Evolutionary conservation across 306 rosid genomes (phyloP), one percentile per base, ranked within the genome.

Genomic region (Pyrus bretschneideri): DNA sequence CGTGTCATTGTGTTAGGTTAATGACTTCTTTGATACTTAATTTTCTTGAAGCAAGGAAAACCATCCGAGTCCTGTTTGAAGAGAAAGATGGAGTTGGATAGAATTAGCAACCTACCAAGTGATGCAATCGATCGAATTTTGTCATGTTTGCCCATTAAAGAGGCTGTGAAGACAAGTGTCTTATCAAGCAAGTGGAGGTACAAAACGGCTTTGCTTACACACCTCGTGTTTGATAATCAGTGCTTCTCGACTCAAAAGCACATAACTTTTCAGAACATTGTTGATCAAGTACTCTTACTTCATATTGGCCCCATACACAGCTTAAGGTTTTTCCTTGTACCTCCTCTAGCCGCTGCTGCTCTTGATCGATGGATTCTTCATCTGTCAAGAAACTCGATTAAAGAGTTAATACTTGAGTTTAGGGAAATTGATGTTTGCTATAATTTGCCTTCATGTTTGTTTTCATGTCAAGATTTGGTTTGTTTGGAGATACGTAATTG

Each of bases 171-270:
- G 65, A 90, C 90, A 44, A 87, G 95, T 73, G 65, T 84, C 72
- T 79, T 90, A 49, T 87, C 90, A 3, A 86, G 90, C 59, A 84
- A 77, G 73, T 90, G 95, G 95, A 88, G 85, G 70, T 81, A 81
- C 81, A 86, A 76, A 77, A 84, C 90, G 88, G 83, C 90, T 7
- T 74, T 71, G 3, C 73, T 87, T 27, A 86, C 91, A 5, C 33
- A 62, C 71, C 86, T 89, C 30, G 85, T 76, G 81, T 86, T 89
- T 18, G 90, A 85, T 71, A 7, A 38, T 38, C 44, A 8, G 10
- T 75, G 81, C 21, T 9, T 72, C 64, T n/a, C 84, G 9, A 62
- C 80, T 11, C 83, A 69, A 74, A 84, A 85, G 61, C 69, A 29
- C 73, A 38, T 66, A 76, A 21, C 46, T 11, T 85, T 89, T 79